Percentiles rank a stretch among this genome's conserved stretches.
Evolutionary conservation across 2,329 filamentous ascomycete genomes (phyloP).

Genomic region (Epichloe gansuensis): DNA sequence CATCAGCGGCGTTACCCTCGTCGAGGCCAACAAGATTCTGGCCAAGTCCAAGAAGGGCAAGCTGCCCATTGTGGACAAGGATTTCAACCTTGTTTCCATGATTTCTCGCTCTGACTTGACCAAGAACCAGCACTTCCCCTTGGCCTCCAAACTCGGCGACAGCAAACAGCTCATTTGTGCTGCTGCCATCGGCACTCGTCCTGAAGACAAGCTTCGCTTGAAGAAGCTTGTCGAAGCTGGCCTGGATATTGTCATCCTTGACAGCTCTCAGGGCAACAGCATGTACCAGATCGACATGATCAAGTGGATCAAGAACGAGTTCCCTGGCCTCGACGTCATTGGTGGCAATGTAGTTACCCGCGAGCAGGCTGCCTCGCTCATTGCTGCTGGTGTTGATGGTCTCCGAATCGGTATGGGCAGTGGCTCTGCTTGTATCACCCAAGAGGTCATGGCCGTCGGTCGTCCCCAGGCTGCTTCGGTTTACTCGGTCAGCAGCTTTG

Average conservation of each 20-base stretch:
- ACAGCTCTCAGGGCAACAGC: constrained; percentile 95
- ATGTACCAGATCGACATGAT: constrained; percentile 99
- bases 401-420: constrained; percentile 98
- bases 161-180: constrained; percentile 97
- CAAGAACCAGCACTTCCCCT: constrained; percentile 96
- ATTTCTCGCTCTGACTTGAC: constrained; percentile 91
- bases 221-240: constrained; percentile 86
- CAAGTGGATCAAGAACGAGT: constrained; percentile 84
- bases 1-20: constrained; percentile 65
- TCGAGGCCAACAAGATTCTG: constrained; percentile 86
- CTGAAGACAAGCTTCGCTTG: constrained; percentile 80
- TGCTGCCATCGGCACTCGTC: constrained; percentile 88
- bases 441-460: constrained; percentile 98
- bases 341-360: constrained; percentile 97
- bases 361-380: constrained; percentile 85
- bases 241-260: constrained; percentile 86
- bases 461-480: constrained; percentile 91
- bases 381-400: constrained; percentile 89
- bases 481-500: constrained; percentile 79
- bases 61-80: constrained; percentile 77
- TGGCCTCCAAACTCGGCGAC: constrained; percentile 89
- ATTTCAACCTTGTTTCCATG: constrained; percentile 80
- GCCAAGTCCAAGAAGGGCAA: constrained; percentile 97
- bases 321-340: constrained; percentile 82
- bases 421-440: constrained; percentile 95